Percentiles rank a stretch among this genome's conserved stretches.
These are phyloP conservation scores for Diaporthe eres DNA, from an alignment of 2,329 filamentous ascomycete genomes.

Conservation along the genomic window DNA sequence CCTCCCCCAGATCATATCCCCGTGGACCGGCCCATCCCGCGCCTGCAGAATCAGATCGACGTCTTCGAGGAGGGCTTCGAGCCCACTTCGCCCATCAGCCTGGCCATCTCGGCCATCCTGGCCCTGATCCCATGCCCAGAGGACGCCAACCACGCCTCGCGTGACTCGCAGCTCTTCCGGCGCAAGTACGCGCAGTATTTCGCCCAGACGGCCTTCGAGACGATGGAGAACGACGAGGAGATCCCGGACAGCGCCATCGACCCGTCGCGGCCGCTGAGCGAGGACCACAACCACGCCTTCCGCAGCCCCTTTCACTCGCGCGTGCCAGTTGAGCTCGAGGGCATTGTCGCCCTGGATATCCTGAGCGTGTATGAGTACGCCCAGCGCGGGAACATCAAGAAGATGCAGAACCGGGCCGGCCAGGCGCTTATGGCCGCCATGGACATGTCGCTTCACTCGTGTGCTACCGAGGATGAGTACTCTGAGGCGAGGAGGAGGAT, in stretches of 20 bases:
- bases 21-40: constrained; percentile 51
- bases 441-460: constrained; percentile 59
- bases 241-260: constrained; percentile 60
- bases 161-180: constrained; percentile 59
- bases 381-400: constrained; percentile 66
- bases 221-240: constrained; percentile 63
- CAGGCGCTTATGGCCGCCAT: constrained; percentile 63
- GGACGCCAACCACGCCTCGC: constrained; percentile 52
- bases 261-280: constrained; percentile 60
- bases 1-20: constrained; percentile 56
- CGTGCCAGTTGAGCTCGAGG: constrained; percentile 61
- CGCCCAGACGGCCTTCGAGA: constrained; percentile 62
- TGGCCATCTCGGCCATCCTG: constrained; percentile 41
- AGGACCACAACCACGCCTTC: constrained; percentile 49
- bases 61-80: constrained; percentile 37
- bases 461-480: constrained; percentile 55
- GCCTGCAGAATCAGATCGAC: constrained; percentile 53
- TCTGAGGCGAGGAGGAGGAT: constrained; percentile 61
- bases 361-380: constrained; percentile 67
- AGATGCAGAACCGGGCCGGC: constrained; percentile 63
- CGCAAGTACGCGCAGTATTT: constrained; percentile 64
- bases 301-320: constrained; percentile 59
- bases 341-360: constrained; percentile 62
- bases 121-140: constrained; percentile 47
- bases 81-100: constrained; percentile 44